A percentile compares a stretch with the other conserved stretches of the same genome.
Conservation (phyloP, 306 rosid species). For the Argentina anserina region DNA sequence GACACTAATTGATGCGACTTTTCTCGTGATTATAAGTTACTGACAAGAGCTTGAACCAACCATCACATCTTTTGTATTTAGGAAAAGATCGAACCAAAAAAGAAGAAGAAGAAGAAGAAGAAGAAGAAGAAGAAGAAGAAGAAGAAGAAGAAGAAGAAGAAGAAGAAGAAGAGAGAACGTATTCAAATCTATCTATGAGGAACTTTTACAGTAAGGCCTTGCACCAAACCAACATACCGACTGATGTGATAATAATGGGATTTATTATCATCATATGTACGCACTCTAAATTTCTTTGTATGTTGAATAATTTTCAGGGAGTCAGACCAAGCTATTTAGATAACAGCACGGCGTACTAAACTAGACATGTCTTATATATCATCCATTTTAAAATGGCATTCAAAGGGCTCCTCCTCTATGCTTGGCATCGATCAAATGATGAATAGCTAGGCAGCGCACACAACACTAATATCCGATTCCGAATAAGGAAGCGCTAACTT, state of each 20-base stretch:
- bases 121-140: too few species aligned
- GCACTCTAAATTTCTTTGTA: neutral
- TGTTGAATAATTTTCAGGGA: neutral
- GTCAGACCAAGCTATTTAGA: neutral
- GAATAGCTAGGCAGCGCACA: neutral
- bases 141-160: too few species aligned
- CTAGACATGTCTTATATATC: conserved; percentile 1
- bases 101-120: too few species aligned
- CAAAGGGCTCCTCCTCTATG: neutral
- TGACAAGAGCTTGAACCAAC: neutral
- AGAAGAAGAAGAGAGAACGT: too few species aligned
- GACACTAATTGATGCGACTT: neutral
- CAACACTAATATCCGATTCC: neutral
- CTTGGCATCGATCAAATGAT: neutral
- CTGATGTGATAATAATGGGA: neutral
- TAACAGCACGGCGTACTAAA: neutral
- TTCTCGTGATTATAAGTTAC: neutral
- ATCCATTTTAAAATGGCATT: neutral
- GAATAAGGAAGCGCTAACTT: neutral
- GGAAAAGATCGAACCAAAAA: neutral
- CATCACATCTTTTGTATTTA: neutral
- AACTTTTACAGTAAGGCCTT: too few species aligned
- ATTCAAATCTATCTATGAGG: too few species aligned
- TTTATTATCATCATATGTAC: neutral
- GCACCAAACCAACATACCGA: neutral